Percentiles rank a stretch among this genome's conserved stretches.
Evolutionary conservation across 352 stramenopile species (phyloP).

Genomic region (Pythium chondricola): DNA sequence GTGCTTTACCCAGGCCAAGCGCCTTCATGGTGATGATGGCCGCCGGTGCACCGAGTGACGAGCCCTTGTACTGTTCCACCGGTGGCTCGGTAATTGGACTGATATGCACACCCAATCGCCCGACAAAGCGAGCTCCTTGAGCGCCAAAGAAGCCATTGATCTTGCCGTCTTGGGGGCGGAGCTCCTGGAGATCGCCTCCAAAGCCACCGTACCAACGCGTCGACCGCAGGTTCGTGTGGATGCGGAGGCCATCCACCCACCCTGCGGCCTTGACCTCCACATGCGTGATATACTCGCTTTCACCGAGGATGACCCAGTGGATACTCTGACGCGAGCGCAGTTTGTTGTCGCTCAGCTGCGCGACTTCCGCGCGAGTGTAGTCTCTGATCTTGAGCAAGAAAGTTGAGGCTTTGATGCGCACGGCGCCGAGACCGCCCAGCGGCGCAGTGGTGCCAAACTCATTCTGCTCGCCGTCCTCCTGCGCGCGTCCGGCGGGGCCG

Average conservation of each 20-base stretch:
- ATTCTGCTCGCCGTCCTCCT: slow-evolving; percentile 36
- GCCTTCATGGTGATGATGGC: too few species aligned
- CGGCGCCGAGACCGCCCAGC: slow-evolving; percentile 27
- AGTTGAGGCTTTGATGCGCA: slow-evolving; percentile 30
- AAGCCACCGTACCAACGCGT: slow-evolving; percentile 60
- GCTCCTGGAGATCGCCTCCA: slow-evolving; percentile 34
- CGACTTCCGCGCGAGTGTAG: slow-evolving; percentile 27
- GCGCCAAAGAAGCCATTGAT: slow-evolving; percentile 53
- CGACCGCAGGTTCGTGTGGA: slow-evolving; percentile 52
- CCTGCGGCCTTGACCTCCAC: slow-evolving; percentile 50
- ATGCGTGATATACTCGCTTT: slow-evolving; percentile 38
- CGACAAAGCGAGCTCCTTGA: slow-evolving; percentile 38
- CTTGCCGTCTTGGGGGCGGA: slow-evolving; percentile 32
- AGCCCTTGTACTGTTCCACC: background rate
- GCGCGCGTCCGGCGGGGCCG: slow-evolving; percentile 36
- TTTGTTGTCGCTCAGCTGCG: slow-evolving; percentile 10
- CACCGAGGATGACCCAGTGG: slow-evolving; percentile 39
- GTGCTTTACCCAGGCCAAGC: too few species aligned
- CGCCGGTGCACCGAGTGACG: background rate
- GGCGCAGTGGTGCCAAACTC: slow-evolving; percentile 18
- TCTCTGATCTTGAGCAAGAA: slow-evolving; percentile 43
- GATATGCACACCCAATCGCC: slow-evolving; percentile 38
- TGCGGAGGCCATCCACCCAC: slow-evolving; percentile 60
- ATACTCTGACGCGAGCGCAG: slow-evolving; percentile 19
- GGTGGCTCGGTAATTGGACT: slow-evolving; percentile 7